These are phyloP conservation scores for Forsythia suspensa DNA, from an alignment of 257 asterid genomes.

Conservation along the genomic window DNA sequence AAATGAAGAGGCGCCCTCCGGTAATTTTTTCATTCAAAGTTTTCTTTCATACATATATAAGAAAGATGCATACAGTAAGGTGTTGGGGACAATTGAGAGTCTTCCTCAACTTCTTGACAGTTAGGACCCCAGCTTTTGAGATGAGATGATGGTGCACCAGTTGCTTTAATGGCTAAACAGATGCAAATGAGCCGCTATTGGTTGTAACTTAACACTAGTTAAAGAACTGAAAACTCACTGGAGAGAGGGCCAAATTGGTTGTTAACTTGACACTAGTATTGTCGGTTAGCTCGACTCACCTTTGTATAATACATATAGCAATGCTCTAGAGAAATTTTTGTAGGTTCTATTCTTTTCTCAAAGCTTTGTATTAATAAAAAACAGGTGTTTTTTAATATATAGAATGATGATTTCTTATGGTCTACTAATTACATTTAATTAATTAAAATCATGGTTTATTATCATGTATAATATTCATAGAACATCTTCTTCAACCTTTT, in stretches of 20 bases:
- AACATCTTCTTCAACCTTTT: no score
- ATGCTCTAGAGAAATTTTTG: not conserved
- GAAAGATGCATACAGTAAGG: not conserved
- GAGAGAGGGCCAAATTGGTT: not conserved
- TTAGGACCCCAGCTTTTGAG: not conserved
- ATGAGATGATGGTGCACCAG: slow-evolving; percentile 5
- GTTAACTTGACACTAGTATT: not conserved
- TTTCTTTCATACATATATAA: slow-evolving; percentile 4
- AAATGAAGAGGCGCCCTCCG: not conserved
- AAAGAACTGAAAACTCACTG: slow-evolving; percentile 7
- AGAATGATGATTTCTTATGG: no score
- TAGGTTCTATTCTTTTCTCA: no score
- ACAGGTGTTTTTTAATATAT: no score
- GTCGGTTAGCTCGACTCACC: slow-evolving; percentile 11
- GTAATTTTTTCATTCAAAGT: not conserved
- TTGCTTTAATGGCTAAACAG: not conserved
- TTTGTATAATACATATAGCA: slow-evolving; percentile 33
- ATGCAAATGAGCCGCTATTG: not conserved
- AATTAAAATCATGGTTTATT: no score
- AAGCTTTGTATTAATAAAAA: no score
- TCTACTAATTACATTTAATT: no score
- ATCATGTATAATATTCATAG: no score
- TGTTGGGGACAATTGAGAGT: not conserved
- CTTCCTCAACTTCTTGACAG: not conserved
- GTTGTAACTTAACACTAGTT: no score